A percentile compares a stretch with the other conserved stretches of the same genome.
Conservation (phyloP, 345 rosid genomes). For the Abelmoschus esculentus region DNA sequence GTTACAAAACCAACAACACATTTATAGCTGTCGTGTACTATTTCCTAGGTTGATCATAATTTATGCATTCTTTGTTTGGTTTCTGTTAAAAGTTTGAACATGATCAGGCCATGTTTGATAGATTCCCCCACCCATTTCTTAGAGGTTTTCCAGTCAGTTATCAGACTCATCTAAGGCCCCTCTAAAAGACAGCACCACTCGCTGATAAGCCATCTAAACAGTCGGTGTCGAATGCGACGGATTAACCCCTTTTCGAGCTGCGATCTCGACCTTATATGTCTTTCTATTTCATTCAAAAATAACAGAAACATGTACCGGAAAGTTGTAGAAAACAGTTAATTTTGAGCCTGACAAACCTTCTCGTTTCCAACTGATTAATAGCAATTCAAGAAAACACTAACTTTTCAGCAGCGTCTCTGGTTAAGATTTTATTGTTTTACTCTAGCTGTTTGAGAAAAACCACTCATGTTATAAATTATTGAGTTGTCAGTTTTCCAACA, state of each 20-base stretch:
- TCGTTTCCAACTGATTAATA: not conserved
- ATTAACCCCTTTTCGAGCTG: slow-evolving; percentile 1
- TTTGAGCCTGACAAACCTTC: not conserved
- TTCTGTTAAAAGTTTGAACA: not conserved
- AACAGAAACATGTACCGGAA: not conserved
- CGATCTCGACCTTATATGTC: slow-evolving; percentile 16
- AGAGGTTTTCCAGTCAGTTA: no score
- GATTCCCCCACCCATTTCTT: no score
- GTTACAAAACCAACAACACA: not conserved
- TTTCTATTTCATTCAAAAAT: not conserved
- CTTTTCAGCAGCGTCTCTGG: not conserved
- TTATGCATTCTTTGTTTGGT: not conserved
- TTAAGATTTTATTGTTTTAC: not conserved
- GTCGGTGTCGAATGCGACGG: slow-evolving; percentile 12
- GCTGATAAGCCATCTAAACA: not conserved
- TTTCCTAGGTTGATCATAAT: not conserved
- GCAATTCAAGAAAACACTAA: not conserved
- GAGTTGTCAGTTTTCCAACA: slow-evolving; percentile 20
- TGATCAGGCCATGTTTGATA: no score
- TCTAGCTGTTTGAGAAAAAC: slow-evolving; percentile 2
- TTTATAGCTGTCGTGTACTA: not conserved
- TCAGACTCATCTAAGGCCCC: not conserved
- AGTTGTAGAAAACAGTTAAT: not conserved
- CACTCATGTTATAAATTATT: slow-evolving; percentile 26
- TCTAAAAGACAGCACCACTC: slow-evolving; percentile 12